Evolutionary conservation across 2,329 filamentous ascomycete species (phyloP), one percentile per base, ranked within the genome.

Genomic region (Xenoacremonium recifei): DNA sequence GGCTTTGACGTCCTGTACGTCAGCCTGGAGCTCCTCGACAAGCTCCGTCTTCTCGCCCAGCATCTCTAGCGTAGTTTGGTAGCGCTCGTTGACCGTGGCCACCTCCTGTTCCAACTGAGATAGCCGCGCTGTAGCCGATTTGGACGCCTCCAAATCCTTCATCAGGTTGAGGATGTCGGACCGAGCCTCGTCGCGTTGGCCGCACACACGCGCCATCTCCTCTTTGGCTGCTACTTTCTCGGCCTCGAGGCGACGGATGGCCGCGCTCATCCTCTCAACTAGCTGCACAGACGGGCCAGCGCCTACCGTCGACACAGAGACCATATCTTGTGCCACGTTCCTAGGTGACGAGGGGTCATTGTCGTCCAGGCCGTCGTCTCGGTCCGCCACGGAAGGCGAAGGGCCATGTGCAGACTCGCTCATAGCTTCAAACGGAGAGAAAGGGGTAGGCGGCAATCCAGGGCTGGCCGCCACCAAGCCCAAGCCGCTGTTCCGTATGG

Each of bases 41-140:
- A 86, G 72, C 73, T 99, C 93, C 65, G 89, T 96, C 79, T 96
- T 96, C 77, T 99, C 93, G 2, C 93, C 93, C 42, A 99, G 70
- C 82, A 97, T 85, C 70, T 97, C 91, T 39, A 99, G 73, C 45
- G 89, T 95, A 12, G 90, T 93, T 62, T 95, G 84, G 62, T 97
- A 96, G 56, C 92, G 77, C 48, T 80, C 73, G 57, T 88, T 84
- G 50, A 96, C 72, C 31, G 80, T 79, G 20, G 68, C 70, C 37
- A 96, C 71, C 53, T 89, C 79, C 34, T 67, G 69, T 63, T 95
- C 85, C 12, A 96, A 65, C 45, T 77, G 74, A 16, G 73, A 70
- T 1, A 90, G 77, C 45, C 76, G 80, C 39, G 71, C 65, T 12
- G 82, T 78, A 3, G 80, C 78, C 2, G 66, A 69, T 50, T 80